Base-by-base conservation (phyloP, 176 grass and related monocot species). In the Lolium perenne region DNA sequence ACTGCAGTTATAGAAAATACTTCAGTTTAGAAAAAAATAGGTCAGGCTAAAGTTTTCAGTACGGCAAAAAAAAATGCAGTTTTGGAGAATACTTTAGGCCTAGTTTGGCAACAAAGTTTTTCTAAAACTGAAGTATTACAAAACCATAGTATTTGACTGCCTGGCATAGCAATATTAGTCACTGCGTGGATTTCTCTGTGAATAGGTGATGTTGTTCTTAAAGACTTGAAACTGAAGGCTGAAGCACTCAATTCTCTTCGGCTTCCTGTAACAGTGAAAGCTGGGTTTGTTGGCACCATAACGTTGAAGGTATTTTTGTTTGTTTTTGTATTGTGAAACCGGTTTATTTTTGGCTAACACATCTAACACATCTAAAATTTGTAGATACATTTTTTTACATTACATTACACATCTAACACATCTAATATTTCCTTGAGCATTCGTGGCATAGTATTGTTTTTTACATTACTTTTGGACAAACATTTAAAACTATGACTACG, bases 241-340 rank as follows among this genome's bases (percentile, higher is more conserved):
- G 96, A 98, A 94, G 93, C 93, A 80, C 79, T 98, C 46, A 98
- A 95, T 92, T 95, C 93, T 88, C 94, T 98, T 51, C 91, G 81
- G 71, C 90, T 98, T 88, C 96, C 96, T 13, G 96, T 98, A 81
- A 98, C 90, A 80, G 96, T 98, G 54, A 98, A 98, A 98, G 93
- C 93, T 86, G 96, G 96, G 68, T 95, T 95, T 92, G 82, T 98
- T 94, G 96, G 96, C 38, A 95, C 91, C 71, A 98, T 98, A 92
- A 98, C 96, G 23, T 92, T 98, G 67, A 95, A 95, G 93, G 96
- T 94, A 91, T 71, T 57, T 79, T 70, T 25, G 54, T 62, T 83
- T 45, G 15, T 17, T 77, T 90, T 86, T 64, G 69, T 25, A 45
- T 78, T 76, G 60, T 70, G 38, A 21, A 71, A 46, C 70, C 43